Base-by-base conservation (phyloP, 192 early-diverging fungal species). In the Jimgerdemannia lactiflua region DNA sequence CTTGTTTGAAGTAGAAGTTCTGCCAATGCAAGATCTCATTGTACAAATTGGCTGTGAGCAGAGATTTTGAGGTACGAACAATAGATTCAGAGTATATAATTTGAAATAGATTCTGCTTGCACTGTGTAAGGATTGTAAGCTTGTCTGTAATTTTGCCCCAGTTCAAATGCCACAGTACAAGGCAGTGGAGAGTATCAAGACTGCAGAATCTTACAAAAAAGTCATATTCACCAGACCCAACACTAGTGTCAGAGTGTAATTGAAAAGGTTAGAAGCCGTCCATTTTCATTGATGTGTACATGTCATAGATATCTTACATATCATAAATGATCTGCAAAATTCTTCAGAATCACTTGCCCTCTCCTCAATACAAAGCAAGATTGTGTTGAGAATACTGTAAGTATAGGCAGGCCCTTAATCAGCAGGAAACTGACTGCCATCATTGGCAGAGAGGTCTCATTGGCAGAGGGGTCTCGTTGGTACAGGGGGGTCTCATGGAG, bases 341-440 rank as follows among this genome's bases (percentile, higher is more conserved):
- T 68, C n/a, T 68, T 75, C 39, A 75, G 14, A 49, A 75, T 70
- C 8, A 75, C 39, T 41, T 65, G 69, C 8, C 69, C 74, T 68
- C 39, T 68, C 69, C 42, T 75, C 74, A 14, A 75, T 68, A 70
- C 67, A 75, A 70, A 77, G 66, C 75, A 70, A 75, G n/a, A 77
- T 73, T 43, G 43, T 77, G 68, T 42, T 77, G 44, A 75, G 39
- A 19, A 75, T 43, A 39, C 59, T 42, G 42, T 75, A 75, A 9
- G 74, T 64, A 69, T 75, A 75, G 42, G 69, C 74, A 17, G 40
- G 4, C 18, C 65, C 69, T 59, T 43, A 44, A 70, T 75, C 74
- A 19, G 68, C 66, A 17, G 74, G 43, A 49, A 75, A 75, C 43
- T 75, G 74, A 7, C 69, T 70, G 3, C 74, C 67, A 70, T 43